phyloP scores from a whole-genome alignment of 139 green algal genomes.

The Tetradesmus obliquus region DNA sequence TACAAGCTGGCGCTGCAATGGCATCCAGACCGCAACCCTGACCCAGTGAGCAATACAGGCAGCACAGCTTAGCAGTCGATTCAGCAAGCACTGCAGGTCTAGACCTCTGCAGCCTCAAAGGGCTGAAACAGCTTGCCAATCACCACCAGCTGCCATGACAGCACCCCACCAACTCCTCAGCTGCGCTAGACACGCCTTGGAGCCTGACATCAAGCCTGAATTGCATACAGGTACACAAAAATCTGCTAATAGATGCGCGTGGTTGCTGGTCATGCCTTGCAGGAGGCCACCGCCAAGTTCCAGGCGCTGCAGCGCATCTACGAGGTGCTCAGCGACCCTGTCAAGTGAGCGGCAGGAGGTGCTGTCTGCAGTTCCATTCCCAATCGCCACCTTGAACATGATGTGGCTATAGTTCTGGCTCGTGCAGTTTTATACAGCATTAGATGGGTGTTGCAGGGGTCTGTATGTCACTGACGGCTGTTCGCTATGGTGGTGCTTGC shows the following conservation, averaged over 20 bases:
- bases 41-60: slow-evolving; percentile 15
- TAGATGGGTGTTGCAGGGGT: too few relatives aligned
- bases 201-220: too few relatives aligned
- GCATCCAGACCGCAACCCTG: slow-evolving; percentile 95
- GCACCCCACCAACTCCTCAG: too few relatives aligned
- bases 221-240: neutral
- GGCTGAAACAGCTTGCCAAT: too few relatives aligned
- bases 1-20: slow-evolving; percentile 85
- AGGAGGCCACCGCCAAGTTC: slow-evolving; percentile 84
- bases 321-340: slow-evolving; percentile 82
- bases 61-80: neutral
- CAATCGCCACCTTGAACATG: too few relatives aligned
- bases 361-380: too few relatives aligned
- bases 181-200: too few relatives aligned
- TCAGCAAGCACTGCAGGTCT: neutral
- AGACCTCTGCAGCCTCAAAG: neutral
- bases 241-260: neutral
- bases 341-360: slow-evolving; percentile 70
- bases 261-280: neutral
- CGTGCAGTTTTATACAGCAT: too few relatives aligned
- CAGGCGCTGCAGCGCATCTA: slow-evolving; percentile 94
- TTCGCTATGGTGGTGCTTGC: too few relatives aligned
- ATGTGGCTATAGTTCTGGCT: too few relatives aligned
- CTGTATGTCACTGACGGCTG: too few relatives aligned
- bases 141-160: too few relatives aligned